phyloP scores from a whole-genome alignment of 2,329 filamentous ascomycete species.

The Leptodontidium sp. region DNA sequence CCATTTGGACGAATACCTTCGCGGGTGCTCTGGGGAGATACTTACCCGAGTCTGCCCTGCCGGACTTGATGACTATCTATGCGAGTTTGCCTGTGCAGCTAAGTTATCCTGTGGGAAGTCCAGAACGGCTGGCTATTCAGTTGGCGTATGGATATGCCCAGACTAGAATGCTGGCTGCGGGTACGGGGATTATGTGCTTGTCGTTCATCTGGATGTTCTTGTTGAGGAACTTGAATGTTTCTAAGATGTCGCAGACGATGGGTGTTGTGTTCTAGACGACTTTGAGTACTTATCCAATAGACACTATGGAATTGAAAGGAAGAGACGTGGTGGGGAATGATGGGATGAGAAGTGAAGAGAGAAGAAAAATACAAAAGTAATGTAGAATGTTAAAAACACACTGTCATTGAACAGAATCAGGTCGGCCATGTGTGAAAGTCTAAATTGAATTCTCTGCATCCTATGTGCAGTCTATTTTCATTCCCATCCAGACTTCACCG shows the following conservation, averaged over 20 bases:
- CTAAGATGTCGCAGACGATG: constrained; percentile 25
- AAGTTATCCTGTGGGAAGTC: constrained; percentile 56
- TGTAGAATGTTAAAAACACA: neutral
- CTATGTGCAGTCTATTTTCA: neutral
- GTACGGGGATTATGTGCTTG: constrained; percentile 34
- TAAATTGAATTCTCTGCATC: too few species aligned
- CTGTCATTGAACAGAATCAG: neutral
- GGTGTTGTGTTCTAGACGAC: constrained; percentile 30
- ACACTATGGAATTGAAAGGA: neutral
- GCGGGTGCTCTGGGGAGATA: constrained; percentile 46
- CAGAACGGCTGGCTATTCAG: constrained; percentile 62
- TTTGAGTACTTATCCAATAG: neutral
- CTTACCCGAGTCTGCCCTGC: constrained; percentile 49
- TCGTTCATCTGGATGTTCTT: constrained; percentile 21
- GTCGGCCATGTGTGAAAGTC: too few species aligned
- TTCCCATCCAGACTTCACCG: constrained; percentile 35
- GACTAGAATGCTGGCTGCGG: constrained; percentile 51
- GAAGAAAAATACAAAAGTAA: neutral
- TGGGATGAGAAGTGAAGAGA: neutral
- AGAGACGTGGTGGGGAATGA: neutral
- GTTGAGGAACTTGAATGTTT: constrained; percentile 29
- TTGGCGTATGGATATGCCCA: constrained; percentile 60
- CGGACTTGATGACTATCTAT: constrained; percentile 53
- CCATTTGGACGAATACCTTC: constrained; percentile 71
- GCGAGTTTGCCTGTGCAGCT: constrained; percentile 61